Evolutionary conservation across 371 early-diverging fungal genomes (phyloP).

Genomic region (Mucor lusitanicus): DNA sequence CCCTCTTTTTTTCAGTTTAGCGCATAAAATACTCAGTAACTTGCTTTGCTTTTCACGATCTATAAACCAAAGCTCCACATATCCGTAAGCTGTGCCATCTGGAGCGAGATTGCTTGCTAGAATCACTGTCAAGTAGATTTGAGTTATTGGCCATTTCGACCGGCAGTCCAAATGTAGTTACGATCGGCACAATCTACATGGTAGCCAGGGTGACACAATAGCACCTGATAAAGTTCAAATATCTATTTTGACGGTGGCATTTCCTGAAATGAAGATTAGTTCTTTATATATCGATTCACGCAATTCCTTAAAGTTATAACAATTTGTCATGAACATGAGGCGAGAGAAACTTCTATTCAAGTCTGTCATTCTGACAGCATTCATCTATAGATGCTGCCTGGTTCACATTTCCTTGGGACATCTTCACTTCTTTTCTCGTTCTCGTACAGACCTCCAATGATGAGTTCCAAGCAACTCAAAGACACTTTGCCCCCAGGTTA

Average conservation of each 20-base stretch:
- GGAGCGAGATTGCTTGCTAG: not conserved
- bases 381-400: not conserved
- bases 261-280: conserved; percentile 5
- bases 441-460: not conserved
- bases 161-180: not conserved
- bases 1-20: not conserved
- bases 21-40: not conserved
- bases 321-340: not conserved
- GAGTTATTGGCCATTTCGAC: not conserved
- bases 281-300: not conserved
- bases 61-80: not conserved
- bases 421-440: not conserved
- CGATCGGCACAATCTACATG: not conserved
- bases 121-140: not conserved
- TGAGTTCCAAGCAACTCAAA: not conserved
- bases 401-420: not conserved
- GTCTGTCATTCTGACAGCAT: not conserved
- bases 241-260: not conserved
- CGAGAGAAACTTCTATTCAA: not conserved
- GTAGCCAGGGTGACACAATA: not conserved
- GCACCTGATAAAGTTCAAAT: not conserved
- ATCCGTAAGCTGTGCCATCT: not conserved
- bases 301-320: not conserved
- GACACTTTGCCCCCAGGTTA: not conserved
- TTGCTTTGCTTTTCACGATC: not conserved